phyloP scores from a whole-genome alignment of 1,284 basidiomycete species.

The Rhodotorula glutinis region DNA sequence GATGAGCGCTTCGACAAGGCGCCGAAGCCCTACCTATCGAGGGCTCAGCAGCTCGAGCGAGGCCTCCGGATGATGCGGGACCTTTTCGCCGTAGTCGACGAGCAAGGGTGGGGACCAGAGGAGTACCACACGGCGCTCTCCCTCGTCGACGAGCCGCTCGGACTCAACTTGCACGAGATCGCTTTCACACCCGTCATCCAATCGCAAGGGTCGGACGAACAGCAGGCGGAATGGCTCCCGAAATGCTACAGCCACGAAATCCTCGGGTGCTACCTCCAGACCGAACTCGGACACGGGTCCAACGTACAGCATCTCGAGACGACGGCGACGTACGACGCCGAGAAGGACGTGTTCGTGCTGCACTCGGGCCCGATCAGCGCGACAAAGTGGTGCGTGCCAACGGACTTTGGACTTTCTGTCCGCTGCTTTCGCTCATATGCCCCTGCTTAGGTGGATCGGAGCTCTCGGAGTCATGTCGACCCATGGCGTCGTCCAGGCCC shows the following conservation, averaged over 20 bases:
- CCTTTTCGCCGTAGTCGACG: constrained; percentile 58
- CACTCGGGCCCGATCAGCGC: constrained; percentile 72
- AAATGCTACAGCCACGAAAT: constrained; percentile 49
- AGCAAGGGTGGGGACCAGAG: constrained; percentile 56
- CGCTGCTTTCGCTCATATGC: not conserved
- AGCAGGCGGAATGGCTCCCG: constrained; percentile 54
- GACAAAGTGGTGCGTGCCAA: constrained; percentile 77
- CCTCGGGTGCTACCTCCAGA: constrained; percentile 40
- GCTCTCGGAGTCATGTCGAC: constrained; percentile 68
- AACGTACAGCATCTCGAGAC: constrained; percentile 70
- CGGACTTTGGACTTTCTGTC: not conserved
- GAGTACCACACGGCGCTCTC: constrained; percentile 47
- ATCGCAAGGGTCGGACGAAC: constrained; percentile 35
- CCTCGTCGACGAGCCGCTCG: constrained; percentile 57
- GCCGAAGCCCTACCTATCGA: constrained; percentile 56
- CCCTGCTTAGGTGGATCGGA: constrained; percentile 66
- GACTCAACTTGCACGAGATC: constrained; percentile 58
- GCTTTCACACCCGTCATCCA: constrained; percentile 44
- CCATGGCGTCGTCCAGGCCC: constrained; percentile 73
- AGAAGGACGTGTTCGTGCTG: constrained; percentile 68
- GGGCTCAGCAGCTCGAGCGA: constrained; percentile 56
- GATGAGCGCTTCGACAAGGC: constrained; percentile 67
- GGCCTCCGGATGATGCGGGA: constrained; percentile 58
- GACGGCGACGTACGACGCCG: constrained; percentile 68
- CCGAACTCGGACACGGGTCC: constrained; percentile 66